These are phyloP conservation scores for Teratosphaeriaceae sp. DNA, from an alignment of 2,329 filamentous ascomycete genomes.

Conservation along the genomic window DNA sequence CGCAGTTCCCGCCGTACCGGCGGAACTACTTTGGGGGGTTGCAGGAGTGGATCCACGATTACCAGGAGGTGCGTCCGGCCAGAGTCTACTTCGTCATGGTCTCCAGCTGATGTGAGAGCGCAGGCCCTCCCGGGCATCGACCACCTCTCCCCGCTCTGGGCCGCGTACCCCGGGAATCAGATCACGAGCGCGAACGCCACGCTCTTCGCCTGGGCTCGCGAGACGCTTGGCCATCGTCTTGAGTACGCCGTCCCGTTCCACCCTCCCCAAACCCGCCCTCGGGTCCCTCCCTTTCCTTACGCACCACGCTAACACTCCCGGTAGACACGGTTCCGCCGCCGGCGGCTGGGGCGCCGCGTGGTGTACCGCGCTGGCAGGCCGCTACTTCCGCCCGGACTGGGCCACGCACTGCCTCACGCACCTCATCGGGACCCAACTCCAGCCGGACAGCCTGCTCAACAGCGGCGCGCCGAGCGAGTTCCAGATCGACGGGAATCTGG, in stretches of 20 bases:
- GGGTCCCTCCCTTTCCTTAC: too few relatives aligned
- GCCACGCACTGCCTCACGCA: constrained; percentile 19
- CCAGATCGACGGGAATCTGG: constrained; percentile 55
- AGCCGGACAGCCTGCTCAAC: constrained; percentile 4
- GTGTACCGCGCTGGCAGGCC: constrained; percentile 43
- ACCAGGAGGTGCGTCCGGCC: constrained; percentile 23
- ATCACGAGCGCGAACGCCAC: constrained; percentile 41
- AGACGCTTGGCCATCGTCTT: constrained; percentile 38
- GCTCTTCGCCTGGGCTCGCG: constrained; percentile 39
- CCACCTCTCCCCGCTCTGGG: constrained; percentile 50
- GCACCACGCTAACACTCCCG: too few relatives aligned
- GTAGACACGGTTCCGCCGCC: constrained; percentile 40
- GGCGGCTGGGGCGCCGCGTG: constrained; percentile 54
- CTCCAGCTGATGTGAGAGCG: background rate
- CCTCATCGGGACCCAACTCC: background rate
- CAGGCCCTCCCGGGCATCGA: constrained; percentile 39
- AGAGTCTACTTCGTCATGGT: background rate
- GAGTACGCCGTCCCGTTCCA: constrained; percentile 20
- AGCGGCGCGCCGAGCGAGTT: constrained; percentile 41
- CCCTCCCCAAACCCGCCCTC: background rate
- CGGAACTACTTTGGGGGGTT: constrained; percentile 33
- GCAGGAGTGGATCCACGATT: constrained; percentile 46
- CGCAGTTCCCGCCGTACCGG: constrained; percentile 34
- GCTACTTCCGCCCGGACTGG: constrained; percentile 44
- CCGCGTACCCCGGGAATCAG: constrained; percentile 50